Base-by-base conservation (phyloP, 345 rosid genomes). In the Eucalyptus pauciflora region DNA sequence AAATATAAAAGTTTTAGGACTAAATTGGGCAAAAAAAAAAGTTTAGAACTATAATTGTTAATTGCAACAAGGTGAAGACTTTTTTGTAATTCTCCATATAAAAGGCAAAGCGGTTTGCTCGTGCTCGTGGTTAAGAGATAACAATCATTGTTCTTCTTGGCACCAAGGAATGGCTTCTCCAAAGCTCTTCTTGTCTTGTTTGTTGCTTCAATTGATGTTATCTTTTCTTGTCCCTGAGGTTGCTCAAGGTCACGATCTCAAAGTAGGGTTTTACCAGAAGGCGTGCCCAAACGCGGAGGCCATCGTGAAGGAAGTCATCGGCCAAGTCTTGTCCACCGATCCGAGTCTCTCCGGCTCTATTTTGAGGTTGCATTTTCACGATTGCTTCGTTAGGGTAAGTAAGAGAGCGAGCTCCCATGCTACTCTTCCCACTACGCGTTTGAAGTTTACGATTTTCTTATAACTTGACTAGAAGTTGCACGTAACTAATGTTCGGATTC, bases 351-450 rank as follows among this genome's bases (percentile, higher is more conserved):
- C 93, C 50, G 96, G 91, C 33, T 95, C 98, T 64, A 60, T 96
- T 89, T 87, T 97, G 51, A 92, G 99, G 89, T 88, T 96, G 96
- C 94, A 93, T 86, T 96, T 97, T 79, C 99, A 97, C 51, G 99
- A 97, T 83, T 97, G 99, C 83, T 96, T 96, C 48, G 96, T 96
- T 20, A 58, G 94, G 91, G 99, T 97, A 92, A 13, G 86, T 88
- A 33, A 16, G 18, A 46, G 49, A 46, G 17, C 16, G 15, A 58
- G 49, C 18, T 46, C 29, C 3, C 60, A 27, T 41, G 37, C 43
- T 51, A 12, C 41, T 48, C 52, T 86, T 27, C 46, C 60, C 29
- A 48, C 41, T 86, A 14, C 27, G 27, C 87, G 29, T 79, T 29
- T 60, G 54, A 41, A 52, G 76, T 76, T 43, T 15, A 25, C 43